Evolutionary conservation across 352 stramenopile genomes (phyloP).

Genomic region (Pythium grandisporangium): DNA sequence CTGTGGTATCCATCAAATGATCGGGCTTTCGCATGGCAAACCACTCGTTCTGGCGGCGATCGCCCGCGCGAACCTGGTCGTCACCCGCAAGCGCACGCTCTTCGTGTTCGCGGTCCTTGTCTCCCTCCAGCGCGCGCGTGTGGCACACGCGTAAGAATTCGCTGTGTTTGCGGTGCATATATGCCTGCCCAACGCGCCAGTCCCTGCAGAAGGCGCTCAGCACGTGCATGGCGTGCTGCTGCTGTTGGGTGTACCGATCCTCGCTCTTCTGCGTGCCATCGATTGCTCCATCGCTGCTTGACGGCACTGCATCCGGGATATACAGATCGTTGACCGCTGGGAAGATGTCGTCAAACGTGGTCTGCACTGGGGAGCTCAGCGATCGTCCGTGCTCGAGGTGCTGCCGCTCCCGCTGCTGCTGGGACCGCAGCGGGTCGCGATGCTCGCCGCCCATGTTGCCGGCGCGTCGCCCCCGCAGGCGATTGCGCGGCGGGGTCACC

Average conservation of each 20-base stretch:
- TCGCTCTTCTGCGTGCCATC: too few relatives aligned
- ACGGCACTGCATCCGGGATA: slow-evolving; percentile 10
- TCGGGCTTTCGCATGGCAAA: slow-evolving; percentile 9
- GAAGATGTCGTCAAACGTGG: slow-evolving; percentile 41
- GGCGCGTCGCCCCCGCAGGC: not conserved
- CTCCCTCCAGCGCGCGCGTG: slow-evolving; percentile 29
- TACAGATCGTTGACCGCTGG: slow-evolving; percentile 54
- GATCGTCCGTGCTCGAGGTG: too few relatives aligned
- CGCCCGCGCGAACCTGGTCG: not conserved
- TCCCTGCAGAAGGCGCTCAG: slow-evolving; percentile 9
- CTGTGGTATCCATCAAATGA: slow-evolving; percentile 24
- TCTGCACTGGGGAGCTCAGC: too few relatives aligned
- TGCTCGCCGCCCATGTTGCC: too few relatives aligned
- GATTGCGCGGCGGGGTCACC: not conserved
- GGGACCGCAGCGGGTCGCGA: too few relatives aligned
- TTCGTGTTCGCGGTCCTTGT: slow-evolving; percentile 17
- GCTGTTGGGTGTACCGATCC: not conserved
- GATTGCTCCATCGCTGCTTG: too few relatives aligned
- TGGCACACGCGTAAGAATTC: slow-evolving; percentile 64
- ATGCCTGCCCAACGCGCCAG: slow-evolving; percentile 14
- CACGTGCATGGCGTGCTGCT: slow-evolving; percentile 10
- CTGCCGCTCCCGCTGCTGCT: too few relatives aligned
- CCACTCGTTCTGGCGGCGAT: not conserved
- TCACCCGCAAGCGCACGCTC: not conserved
- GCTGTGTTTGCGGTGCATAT: slow-evolving; percentile 45